Percentiles rank a stretch among this genome's conserved stretches.
Evolutionary conservation across 2,329 filamentous ascomycete species (phyloP).

Genomic region (Fusarium aywerte): DNA sequence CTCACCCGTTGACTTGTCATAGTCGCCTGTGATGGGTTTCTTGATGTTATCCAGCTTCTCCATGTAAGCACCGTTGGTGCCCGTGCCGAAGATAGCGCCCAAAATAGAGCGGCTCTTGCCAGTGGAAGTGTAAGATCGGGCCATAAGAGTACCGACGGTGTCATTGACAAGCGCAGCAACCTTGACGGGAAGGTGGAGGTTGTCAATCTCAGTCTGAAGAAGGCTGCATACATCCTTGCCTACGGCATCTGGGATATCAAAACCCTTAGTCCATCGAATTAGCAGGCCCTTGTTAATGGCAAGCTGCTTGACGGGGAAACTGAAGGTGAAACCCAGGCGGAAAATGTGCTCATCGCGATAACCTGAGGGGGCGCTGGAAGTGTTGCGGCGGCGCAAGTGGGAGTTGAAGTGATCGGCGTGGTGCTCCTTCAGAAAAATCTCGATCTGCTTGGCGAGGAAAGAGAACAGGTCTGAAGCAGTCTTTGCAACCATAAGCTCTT

Average conservation of each 20-base stretch:
- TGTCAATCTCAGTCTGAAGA: constrained; percentile 89
- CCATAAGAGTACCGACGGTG: constrained; percentile 97
- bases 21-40: constrained; percentile 77
- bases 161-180: constrained; percentile 98
- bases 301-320: constrained; percentile 92
- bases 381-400: constrained; percentile 72
- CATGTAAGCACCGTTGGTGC: constrained; percentile 96
- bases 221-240: constrained; percentile 95
- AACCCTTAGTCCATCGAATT: constrained; percentile 98
- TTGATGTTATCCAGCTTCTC: constrained; percentile 89
- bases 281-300: constrained; percentile 95
- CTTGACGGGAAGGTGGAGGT: constrained; percentile 84
- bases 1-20: constrained; percentile 82
- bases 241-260: constrained; percentile 93
- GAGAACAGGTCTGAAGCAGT: constrained; percentile 87
- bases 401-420: constrained; percentile 87
- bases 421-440: constrained; percentile 85
- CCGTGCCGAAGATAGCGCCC: constrained; percentile 97
- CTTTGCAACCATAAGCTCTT: constrained; percentile 88
- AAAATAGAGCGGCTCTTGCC: constrained; percentile 87
- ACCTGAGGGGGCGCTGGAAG: constrained; percentile 66
- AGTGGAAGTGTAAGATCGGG: constrained; percentile 91
- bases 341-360: constrained; percentile 82
- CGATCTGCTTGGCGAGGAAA: constrained; percentile 93
- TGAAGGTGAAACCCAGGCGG: constrained; percentile 98